Evolutionary conservation across 192 early-diverging fungal species (phyloP).

Genomic region (Anaeromyces robustus): DNA sequence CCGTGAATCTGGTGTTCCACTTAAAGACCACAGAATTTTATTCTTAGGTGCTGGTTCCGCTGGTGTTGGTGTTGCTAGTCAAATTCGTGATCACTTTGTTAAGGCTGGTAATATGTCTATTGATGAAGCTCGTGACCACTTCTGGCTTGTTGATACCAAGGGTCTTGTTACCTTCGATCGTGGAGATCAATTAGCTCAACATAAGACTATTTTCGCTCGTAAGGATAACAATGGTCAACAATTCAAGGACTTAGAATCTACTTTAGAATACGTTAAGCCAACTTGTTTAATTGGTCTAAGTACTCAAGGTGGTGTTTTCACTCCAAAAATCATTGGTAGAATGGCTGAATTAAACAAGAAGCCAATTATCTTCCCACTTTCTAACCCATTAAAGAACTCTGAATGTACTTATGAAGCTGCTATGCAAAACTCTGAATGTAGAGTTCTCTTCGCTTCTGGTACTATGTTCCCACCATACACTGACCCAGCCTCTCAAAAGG

Average conservation of each 20-base stretch:
- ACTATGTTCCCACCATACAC: slow-evolving; percentile 77
- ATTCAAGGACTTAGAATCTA: slow-evolving; percentile 50
- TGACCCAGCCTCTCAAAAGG: slow-evolving; percentile 36
- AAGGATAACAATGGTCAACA: slow-evolving; percentile 69
- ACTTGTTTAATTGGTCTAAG: slow-evolving; percentile 81
- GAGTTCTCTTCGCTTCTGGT: slow-evolving; percentile 89
- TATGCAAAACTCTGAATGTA: slow-evolving; percentile 66
- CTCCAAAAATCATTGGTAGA: slow-evolving; percentile 40
- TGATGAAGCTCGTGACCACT: slow-evolving; percentile 47
- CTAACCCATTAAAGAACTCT: slow-evolving; percentile 73
- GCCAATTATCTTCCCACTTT: slow-evolving; percentile 28
- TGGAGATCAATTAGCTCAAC: slow-evolving; percentile 63
- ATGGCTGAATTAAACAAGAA: slow-evolving; percentile 60
- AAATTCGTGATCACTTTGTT: slow-evolving; percentile 67
- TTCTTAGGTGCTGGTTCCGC: slow-evolving; percentile 92
- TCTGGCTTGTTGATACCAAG: slow-evolving; percentile 84
- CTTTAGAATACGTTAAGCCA: slow-evolving; percentile 74
- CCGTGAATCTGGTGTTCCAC: slow-evolving; percentile 36
- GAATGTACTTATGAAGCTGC: slow-evolving; percentile 93
- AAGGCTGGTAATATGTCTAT: slow-evolving; percentile 57
- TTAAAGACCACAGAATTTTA: slow-evolving; percentile 67
- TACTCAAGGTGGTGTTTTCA: slow-evolving; percentile 65
- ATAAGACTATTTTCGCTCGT: slow-evolving; percentile 79
- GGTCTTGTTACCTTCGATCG: slow-evolving; percentile 80
- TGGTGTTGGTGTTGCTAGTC: slow-evolving; percentile 86